Base-by-base conservation (phyloP, 768 basidiomycete genomes). In the Boletus insuetus region DNA sequence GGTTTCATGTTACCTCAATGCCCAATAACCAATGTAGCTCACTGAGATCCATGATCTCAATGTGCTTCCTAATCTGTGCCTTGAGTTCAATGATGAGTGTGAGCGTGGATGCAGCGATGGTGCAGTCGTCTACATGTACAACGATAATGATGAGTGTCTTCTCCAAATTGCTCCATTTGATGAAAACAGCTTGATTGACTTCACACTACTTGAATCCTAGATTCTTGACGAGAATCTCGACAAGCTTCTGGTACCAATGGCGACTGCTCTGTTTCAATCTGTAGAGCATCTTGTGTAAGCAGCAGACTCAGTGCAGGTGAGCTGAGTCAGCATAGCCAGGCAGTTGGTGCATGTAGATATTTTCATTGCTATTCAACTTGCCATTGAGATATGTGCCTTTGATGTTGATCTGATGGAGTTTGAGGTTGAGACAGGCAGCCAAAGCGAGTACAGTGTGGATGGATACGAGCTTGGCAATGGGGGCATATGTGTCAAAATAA, bases 21-120 rank as follows among this genome's bases (percentile, higher is more conserved):
- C 56, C 39, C 0, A 59, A 22, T 1, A 59, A 17, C 58, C 58
- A 59, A 13, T 56, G 46, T 3, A 59, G 45, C n/a, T 55, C 16
- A 3, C 46, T 16, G 6, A 37, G 46, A 16, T 35, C 32, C 1
- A 7, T 35, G n/a, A 39, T 37, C 5, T 47, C 8, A 8, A 47
- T 14, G 11, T 42, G 14, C 13, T 42, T 16, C 22, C 12, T 41
- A 8, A 41, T 2, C 6, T 41, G 20, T 2, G 5, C 40, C 40
- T 41, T 41, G 12, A 41, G 40, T 10, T 41, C 19, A 2, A 48
- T 6, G 13, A 48, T 12, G 16, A 48, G 46, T 0, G 14, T 1
- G 2, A 38, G 46, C 0, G 14, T 6, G 22, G 13, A 12, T 3
- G 22, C 9, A 4, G 46, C 13, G 3, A 47, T 48, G 0, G 46